phyloP scores from a whole-genome alignment of 2,329 filamentous ascomycete genomes.

The Coniochaeta sp. region DNA sequence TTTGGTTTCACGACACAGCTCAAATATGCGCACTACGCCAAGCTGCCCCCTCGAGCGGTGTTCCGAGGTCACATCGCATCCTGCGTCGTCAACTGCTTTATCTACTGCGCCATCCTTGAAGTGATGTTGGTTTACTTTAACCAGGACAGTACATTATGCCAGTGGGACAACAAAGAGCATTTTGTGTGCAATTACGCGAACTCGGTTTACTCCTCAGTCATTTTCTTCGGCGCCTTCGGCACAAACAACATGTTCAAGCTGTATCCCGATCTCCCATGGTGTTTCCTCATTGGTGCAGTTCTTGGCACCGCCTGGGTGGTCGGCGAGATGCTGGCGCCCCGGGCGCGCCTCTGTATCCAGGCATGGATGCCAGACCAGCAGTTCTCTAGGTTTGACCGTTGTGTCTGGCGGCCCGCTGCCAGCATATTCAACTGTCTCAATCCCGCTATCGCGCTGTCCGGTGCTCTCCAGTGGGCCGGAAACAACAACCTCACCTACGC shows the following conservation, averaged over 20 bases:
- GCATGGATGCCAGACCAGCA: conserved; percentile 9
- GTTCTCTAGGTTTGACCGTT: conserved; percentile 13
- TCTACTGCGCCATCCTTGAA: conserved; percentile 31
- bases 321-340: conserved; percentile 17
- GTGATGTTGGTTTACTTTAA: conserved; percentile 26
- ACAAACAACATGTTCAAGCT: conserved; percentile 4
- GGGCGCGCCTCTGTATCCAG: conserved; percentile 8
- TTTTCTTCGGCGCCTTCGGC: conserved; percentile 22
- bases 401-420: conserved; percentile 14
- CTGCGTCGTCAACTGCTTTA: conserved; percentile 32
- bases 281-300: conserved; percentile 25
- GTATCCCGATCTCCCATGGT: conserved; percentile 17
- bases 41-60: conserved; percentile 31
- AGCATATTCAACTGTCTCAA: conserved; percentile 9
- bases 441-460: conserved; percentile 17
- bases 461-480: conserved; percentile 20
- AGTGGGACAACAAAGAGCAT: background rate
- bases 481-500: conserved; percentile 21
- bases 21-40: conserved; percentile 34
- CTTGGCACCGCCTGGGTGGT: conserved; percentile 20
- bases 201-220: conserved; percentile 1
- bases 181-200: conserved; percentile 1
- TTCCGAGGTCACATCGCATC: conserved; percentile 35
- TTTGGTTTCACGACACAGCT: conserved; percentile 26
- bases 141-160: conserved; percentile 17